A percentile compares a stretch with the other conserved stretches of the same genome.
Conservation (phyloP, 768 basidiomycete genomes). For the Mycena kentingensis region DNA sequence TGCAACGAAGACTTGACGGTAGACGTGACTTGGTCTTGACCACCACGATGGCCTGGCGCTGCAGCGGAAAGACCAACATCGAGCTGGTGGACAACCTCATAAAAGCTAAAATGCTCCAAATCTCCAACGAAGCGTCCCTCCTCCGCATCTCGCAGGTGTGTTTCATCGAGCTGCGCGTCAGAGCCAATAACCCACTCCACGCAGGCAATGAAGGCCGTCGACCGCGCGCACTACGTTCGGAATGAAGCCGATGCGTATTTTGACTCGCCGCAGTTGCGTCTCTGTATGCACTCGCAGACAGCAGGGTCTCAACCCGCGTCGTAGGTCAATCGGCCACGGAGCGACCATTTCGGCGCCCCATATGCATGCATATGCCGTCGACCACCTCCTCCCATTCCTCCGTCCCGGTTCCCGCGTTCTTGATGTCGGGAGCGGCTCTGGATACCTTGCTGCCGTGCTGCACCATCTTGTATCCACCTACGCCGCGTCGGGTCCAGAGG, state of each 20-base stretch:
- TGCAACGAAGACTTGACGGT: too few species aligned
- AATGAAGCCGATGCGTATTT: constrained; percentile 60
- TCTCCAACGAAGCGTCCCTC: constrained; percentile 49
- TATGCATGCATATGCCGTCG: constrained; percentile 91
- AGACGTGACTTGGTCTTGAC: too few species aligned
- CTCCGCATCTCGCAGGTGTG: constrained; percentile 58
- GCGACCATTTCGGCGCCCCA: constrained; percentile 98
- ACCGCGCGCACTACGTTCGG: constrained; percentile 69
- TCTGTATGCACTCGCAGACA: not conserved
- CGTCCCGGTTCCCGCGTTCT: constrained; percentile 73
- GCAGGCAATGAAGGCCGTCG: constrained; percentile 71
- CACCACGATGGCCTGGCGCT: constrained; percentile 77
- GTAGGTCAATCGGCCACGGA: constrained; percentile 72
- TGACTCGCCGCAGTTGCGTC: constrained; percentile 73
- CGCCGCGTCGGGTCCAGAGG: constrained; percentile 39
- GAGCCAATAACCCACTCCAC: not conserved
- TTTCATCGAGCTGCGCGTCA: not conserved
- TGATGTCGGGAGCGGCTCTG: constrained; percentile 89
- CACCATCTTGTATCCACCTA: constrained; percentile 53
- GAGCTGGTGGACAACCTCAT: constrained; percentile 75
- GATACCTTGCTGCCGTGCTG: constrained; percentile 82
- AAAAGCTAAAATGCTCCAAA: constrained; percentile 14
- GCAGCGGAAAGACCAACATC: constrained; percentile 65
- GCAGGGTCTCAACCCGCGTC: constrained; percentile 2
- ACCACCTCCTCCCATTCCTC: constrained; percentile 75